Conservation (phyloP, 108 stramenopile genomes). For the Stephanodiscus minutulus region DNA sequence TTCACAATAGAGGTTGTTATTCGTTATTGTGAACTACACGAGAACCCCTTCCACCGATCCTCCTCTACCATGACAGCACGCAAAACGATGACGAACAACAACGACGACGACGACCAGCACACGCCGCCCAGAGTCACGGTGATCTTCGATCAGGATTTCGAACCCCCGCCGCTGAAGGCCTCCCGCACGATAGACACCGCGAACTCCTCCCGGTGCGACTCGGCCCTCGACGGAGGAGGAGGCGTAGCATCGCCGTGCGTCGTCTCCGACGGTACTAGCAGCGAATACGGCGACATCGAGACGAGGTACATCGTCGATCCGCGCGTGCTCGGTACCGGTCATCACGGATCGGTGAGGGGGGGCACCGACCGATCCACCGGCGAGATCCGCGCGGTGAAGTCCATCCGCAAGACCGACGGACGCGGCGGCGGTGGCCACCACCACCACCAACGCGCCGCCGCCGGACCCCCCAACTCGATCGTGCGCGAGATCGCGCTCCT, state of each 20-base stretch:
- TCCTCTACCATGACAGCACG: background rate
- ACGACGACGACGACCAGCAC: too few relatives aligned
- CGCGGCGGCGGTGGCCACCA: too few relatives aligned
- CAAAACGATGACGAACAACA: background rate
- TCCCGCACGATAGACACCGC: background rate
- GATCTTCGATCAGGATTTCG: background rate
- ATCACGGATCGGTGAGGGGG: slow-evolving; percentile 1
- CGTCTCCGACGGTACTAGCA: too few relatives aligned
- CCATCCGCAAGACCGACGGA: slow-evolving; percentile 9
- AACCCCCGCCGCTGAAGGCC: background rate
- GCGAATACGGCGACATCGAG: slow-evolving; percentile 18
- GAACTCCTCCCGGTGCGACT: background rate
- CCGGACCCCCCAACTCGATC: too few relatives aligned
- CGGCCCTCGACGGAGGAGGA: background rate
- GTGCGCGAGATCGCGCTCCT: slow-evolving; percentile 58
- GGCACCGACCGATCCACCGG: slow-evolving; percentile 4
- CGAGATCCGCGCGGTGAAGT: slow-evolving; percentile 11
- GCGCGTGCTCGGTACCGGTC: slow-evolving; percentile 6
- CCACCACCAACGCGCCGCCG: background rate
- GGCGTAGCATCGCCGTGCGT: background rate
- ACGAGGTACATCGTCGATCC: slow-evolving; percentile 18
- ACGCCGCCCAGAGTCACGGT: background rate
- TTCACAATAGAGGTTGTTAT: too few relatives aligned
- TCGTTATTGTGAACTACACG: too few relatives aligned
- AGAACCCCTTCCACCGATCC: too few relatives aligned